Evolutionary conservation across 2,329 filamentous ascomycete species (phyloP).

Genomic region (Trichoderma oligosporum): DNA sequence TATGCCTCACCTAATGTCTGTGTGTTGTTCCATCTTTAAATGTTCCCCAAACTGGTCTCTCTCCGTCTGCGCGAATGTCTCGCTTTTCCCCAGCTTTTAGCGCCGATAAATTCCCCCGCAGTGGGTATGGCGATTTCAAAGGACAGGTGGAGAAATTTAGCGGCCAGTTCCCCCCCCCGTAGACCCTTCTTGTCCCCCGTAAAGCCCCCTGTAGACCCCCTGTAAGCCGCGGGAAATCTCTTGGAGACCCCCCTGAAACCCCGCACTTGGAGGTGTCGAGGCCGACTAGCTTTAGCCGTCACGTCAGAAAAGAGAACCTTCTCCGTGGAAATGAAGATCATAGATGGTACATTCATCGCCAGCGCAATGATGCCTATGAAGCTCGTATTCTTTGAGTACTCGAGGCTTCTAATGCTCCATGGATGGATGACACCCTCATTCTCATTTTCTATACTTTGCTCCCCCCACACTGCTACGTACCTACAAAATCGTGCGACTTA

Average conservation of each 20-base stretch:
- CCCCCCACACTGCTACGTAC: conserved; percentile 10
- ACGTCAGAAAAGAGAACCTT: conserved; percentile 15
- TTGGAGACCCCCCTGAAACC: conserved; percentile 16
- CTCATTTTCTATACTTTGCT: not conserved
- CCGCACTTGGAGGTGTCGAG: conserved; percentile 16
- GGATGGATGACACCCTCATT: not conserved
- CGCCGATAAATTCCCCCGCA: conserved; percentile 18
- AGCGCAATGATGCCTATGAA: not conserved
- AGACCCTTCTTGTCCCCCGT: conserved; percentile 1
- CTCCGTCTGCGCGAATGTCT: not conserved
- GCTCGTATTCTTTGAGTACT: conserved; percentile 6
- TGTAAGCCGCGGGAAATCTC: not conserved
- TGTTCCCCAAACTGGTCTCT: not conserved
- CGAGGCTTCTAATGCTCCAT: not conserved
- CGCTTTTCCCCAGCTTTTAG: conserved; percentile 21
- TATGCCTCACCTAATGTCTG: not conserved
- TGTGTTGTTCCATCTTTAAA: too few species aligned
- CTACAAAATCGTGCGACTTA: conserved; percentile 12
- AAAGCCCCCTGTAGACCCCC: conserved; percentile 13
- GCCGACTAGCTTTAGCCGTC: not conserved
- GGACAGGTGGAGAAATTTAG: conserved; percentile 3
- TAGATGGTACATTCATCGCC: not conserved
- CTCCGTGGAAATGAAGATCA: conserved; percentile 4
- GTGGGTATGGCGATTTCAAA: not conserved
- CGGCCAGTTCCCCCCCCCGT: not conserved